Evolutionary conservation across 2,329 filamentous ascomycete species (phyloP).

Genomic region (Myrmaecium sp.): DNA sequence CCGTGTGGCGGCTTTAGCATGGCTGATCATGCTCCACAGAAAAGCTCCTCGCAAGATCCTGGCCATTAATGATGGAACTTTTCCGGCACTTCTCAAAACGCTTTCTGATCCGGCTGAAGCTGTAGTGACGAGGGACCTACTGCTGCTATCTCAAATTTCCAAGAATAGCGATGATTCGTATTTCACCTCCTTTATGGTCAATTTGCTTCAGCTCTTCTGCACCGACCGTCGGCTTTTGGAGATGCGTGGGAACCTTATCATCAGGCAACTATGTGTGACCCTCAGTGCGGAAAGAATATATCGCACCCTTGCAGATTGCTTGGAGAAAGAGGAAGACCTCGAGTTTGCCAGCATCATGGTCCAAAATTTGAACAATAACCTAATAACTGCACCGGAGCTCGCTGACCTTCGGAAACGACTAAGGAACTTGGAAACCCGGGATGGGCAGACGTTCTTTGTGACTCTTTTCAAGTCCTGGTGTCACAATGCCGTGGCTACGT

Average conservation of each 20-base stretch:
- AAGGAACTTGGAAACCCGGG: slow-evolving; percentile 76
- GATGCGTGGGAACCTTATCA: slow-evolving; percentile 87
- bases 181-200: slow-evolving; percentile 97
- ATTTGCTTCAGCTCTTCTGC: slow-evolving; percentile 83
- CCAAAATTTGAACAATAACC: slow-evolving; percentile 96
- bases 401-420: slow-evolving; percentile 79
- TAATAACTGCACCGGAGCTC: slow-evolving; percentile 91
- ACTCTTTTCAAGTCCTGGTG: slow-evolving; percentile 94
- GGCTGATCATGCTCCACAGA: slow-evolving; percentile 94
- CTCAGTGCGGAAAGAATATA: slow-evolving; percentile 92
- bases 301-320: slow-evolving; percentile 83
- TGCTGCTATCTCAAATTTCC: slow-evolving; percentile 89
- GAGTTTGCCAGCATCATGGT: slow-evolving; percentile 99
- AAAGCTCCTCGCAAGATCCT: slow-evolving; percentile 80
- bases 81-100: slow-evolving; percentile 88
- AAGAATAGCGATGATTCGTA: slow-evolving; percentile 94
- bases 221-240: slow-evolving; percentile 85
- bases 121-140: slow-evolving; percentile 85
- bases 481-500: slow-evolving; percentile 94
- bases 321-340: slow-evolving; percentile 93
- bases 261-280: slow-evolving; percentile 82
- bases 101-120: slow-evolving; percentile 89
- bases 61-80: slow-evolving; percentile 92
- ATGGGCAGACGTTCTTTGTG: slow-evolving; percentile 91
- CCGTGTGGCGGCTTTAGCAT: slow-evolving; percentile 79